Conservation (phyloP, 2,329 filamentous ascomycete species). For the Cytospora piceicola region DNA sequence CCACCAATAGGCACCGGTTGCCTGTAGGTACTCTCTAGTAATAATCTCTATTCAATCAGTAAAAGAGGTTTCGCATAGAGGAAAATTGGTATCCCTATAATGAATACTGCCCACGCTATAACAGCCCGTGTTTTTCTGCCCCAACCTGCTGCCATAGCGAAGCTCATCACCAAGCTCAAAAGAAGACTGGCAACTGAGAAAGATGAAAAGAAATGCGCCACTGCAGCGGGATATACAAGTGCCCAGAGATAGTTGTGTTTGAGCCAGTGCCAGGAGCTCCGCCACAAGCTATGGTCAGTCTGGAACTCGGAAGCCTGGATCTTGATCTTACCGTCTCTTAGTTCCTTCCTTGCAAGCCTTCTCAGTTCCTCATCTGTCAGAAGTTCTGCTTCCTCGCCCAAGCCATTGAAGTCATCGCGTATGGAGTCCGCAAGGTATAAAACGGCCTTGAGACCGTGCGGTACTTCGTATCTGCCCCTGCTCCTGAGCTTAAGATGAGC, state of each 20-base stretch:
- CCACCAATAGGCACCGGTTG: too few species aligned
- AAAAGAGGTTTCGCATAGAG: too few species aligned
- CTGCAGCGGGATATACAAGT: not conserved
- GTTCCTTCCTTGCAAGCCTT: not conserved
- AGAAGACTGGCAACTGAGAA: not conserved
- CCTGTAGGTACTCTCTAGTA: too few species aligned
- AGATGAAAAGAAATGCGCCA: not conserved
- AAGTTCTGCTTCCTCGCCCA: not conserved
- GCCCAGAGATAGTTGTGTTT: slow-evolving; percentile 12
- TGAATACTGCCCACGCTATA: slow-evolving; percentile 1
- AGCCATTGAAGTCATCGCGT: not conserved
- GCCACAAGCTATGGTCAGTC: not conserved
- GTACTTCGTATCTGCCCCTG: slow-evolving; percentile 9
- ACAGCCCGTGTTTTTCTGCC: slow-evolving; percentile 3
- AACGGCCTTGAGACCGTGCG: slow-evolving; percentile 2
- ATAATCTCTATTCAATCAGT: too few species aligned
- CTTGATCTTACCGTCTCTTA: slow-evolving; percentile 6
- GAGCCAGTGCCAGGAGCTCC: slow-evolving; percentile 1
- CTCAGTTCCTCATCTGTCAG: not conserved
- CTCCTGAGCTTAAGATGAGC: slow-evolving; percentile 23
- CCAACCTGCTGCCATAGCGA: slow-evolving; percentile 14
- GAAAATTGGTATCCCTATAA: not conserved
- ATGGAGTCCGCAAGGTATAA: slow-evolving; percentile 10
- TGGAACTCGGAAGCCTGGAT: not conserved
- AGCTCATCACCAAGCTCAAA: not conserved